These are phyloP conservation scores for Paraconiothyrium sp. DNA, from an alignment of 2,329 filamentous ascomycete genomes.

Conservation along the genomic window DNA sequence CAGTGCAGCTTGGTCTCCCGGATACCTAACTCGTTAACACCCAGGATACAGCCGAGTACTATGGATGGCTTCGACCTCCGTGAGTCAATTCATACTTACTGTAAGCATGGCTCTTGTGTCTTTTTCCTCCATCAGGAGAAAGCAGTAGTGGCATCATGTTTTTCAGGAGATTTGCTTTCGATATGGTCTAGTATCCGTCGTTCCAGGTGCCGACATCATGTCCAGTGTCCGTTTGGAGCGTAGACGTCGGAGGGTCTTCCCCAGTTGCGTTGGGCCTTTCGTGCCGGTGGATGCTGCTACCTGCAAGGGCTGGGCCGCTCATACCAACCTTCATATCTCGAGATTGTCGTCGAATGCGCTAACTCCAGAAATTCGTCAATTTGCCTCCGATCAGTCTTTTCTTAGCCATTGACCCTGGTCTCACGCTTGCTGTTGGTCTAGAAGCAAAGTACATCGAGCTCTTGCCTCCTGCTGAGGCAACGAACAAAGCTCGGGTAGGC, in stretches of 20 bases:
- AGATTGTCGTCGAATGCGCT: constrained; percentile 27
- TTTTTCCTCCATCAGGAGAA: not conserved
- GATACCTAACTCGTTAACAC: not conserved
- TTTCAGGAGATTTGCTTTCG: not conserved
- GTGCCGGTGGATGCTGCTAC: constrained; percentile 21
- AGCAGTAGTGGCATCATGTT: not conserved
- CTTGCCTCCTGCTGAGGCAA: constrained; percentile 1
- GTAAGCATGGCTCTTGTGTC: not conserved
- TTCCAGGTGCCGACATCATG: not conserved
- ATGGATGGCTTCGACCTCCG: not conserved
- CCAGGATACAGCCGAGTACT: not conserved
- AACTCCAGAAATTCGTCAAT: constrained; percentile 13
- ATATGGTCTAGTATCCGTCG: constrained; percentile 4
- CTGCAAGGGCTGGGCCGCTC: constrained; percentile 15
- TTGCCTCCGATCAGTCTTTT: constrained; percentile 13
- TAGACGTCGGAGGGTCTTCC: constrained; percentile 15
- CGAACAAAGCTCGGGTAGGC: constrained; percentile 17
- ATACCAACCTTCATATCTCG: constrained; percentile 23
- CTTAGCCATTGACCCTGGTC: constrained; percentile 25
- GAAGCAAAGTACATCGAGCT: constrained; percentile 16
- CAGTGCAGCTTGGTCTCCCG: not conserved
- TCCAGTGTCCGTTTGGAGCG: constrained; percentile 1
- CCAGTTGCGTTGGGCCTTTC: constrained; percentile 21
- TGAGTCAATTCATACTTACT: not conserved
- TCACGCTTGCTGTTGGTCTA: constrained; percentile 12